Base-by-base conservation (phyloP, 805 yeast genomes). In the Saccharomycopsis malanga region DNA sequence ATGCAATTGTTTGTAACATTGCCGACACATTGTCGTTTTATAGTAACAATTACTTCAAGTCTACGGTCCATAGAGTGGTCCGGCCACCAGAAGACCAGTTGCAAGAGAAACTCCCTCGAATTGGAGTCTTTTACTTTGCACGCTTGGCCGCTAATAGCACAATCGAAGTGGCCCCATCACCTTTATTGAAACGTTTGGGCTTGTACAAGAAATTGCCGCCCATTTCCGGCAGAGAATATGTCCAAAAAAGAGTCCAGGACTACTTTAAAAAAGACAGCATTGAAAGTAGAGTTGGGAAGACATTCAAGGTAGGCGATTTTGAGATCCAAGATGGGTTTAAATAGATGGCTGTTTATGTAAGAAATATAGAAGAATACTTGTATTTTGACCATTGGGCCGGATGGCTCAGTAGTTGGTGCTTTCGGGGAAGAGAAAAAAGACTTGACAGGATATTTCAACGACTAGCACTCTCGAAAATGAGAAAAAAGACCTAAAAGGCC, bases 11-110 rank as follows among this genome's bases (percentile, higher is more conserved):
- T 21, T 63, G 66, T 50, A 65, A 65, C 48, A 58, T 64, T 42
- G 67, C 68, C 6, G 69, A 65, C 49, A 63, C 68, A 0, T 55
- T 65, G 27, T 57, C 58, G 29, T 65, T 65, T 45, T 61, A 66
- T 62, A 59, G 64, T n/a, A 65, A 65, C 10, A 67, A 68, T 3
- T 64, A 57, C 52, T 62, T 65, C 53, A 63, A 61, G 44, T 62
- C 64, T 6, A 64, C 69, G 1, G 53, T 63, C 32, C 69, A 65
- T 53, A 50, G 68, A 37, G 69, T 65, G 7, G 54, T 63, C 2
- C 54, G 67, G 43, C 68, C 69, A 4, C 69, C 69, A 7, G 56
- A 50, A 17, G 69, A 65, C 46, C 68, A 65, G 48, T 30, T 44
- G 22, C 40, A 34, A 4, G 44, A 23, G 4, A n/a, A n/a, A 6